Evolutionary conservation across 1,284 basidiomycete species (phyloP), one percentile per base, ranked within the genome.

Genomic region (Amylostereum areolatum): DNA sequence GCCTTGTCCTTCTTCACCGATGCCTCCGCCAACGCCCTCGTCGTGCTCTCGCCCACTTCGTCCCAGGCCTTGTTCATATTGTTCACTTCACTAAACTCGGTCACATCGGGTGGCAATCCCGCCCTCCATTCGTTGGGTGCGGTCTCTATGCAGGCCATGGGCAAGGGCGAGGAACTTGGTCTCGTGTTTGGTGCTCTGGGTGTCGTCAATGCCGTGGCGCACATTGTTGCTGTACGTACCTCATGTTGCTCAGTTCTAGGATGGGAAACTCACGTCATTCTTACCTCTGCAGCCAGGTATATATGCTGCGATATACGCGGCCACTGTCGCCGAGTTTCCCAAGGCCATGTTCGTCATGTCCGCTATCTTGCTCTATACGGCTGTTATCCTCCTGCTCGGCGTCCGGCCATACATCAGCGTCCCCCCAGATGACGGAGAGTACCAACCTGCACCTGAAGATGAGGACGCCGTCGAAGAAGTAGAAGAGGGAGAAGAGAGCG

Each of bases 161-260:
- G 73, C 7, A 65, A 62, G 47, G 67, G 70, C 31, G 65, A 66
- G 12, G 73, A 77, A 50, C 66, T 72, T 3, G 77, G 76, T 2
- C 63, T 73, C 3, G 58, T 79, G 43, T 79, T 78, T 54, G 77
- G 77, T 7, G 77, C 74, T 4, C 64, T 78, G 56, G 75, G 75
- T 1, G 69, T 78, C 8, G 54, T 76, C 27, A 71, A 72, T 39
- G 74, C 77, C 0, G 59, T 73, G 25, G 74, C 72, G 0, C 75
- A 78, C 55, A 73, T 73, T 43, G 64, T 77, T 30, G 75, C 69
- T 43, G 75, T 75, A 52, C 58, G 70, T 65, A 32, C 31, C 28
- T 5, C 12, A 3, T 43, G 12, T 36, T 9, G 27, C 30, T 10
- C n/a, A 27, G 18, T 4, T 4, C 34, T 5, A n/a, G 33, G n/a